A percentile compares a stretch with the other conserved stretches of the same genome.
Conservation (phyloP, 495 filamentous ascomycete genomes). For the Daldinia loculata region DNA sequence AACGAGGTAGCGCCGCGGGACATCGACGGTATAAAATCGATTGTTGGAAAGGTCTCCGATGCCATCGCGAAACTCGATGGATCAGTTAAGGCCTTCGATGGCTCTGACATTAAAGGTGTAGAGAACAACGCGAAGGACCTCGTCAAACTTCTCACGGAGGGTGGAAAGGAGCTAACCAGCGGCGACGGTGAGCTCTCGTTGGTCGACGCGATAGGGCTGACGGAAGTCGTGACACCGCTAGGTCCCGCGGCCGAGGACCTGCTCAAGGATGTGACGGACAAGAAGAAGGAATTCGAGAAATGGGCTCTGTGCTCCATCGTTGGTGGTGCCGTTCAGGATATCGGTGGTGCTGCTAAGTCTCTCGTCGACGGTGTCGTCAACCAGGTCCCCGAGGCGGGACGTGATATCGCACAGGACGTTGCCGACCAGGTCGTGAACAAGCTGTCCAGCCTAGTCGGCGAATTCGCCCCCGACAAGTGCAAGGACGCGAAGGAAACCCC, state of each 20-base stretch:
- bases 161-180: slow-evolving; percentile 42
- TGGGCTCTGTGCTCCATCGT: slow-evolving; percentile 45
- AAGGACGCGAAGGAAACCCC: slow-evolving; percentile 8
- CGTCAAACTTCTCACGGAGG: slow-evolving; percentile 47
- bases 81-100: slow-evolving; percentile 49
- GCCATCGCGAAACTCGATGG: slow-evolving; percentile 49
- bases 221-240: slow-evolving; percentile 48
- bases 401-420: slow-evolving; percentile 42
- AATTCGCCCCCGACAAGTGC: slow-evolving; percentile 37
- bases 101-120: slow-evolving; percentile 43
- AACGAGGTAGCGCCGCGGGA: slow-evolving; percentile 47
- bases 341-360: slow-evolving; percentile 46
- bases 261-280: slow-evolving; percentile 46
- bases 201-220: slow-evolving; percentile 48
- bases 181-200: slow-evolving; percentile 38
- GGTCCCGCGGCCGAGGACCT: slow-evolving; percentile 44
- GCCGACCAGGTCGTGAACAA: slow-evolving; percentile 48
- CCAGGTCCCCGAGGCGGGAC: slow-evolving; percentile 48
- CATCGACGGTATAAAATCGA: slow-evolving; percentile 44
- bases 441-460: slow-evolving; percentile 38
- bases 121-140: slow-evolving; percentile 48
- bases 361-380: slow-evolving; percentile 47
- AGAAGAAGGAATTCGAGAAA: slow-evolving; percentile 49
- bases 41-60: slow-evolving; percentile 44
- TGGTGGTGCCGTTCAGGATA: slow-evolving; percentile 41